Conservation (phyloP, 164 flowering plant species). For the Cinnamomum micranthum region DNA sequence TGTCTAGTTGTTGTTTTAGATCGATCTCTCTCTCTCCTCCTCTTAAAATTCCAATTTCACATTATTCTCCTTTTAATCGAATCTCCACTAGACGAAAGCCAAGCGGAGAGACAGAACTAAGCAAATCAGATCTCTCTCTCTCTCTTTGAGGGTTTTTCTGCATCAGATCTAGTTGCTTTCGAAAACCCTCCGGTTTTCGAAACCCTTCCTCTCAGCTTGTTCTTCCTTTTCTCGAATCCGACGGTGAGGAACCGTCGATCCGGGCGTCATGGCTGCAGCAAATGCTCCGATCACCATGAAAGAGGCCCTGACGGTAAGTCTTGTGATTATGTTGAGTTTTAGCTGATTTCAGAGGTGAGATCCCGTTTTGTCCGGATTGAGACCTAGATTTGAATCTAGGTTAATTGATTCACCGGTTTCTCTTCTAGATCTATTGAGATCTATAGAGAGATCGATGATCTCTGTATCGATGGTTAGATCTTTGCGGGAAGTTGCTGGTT, state of each 20-base stretch:
- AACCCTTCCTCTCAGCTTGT: background rate
- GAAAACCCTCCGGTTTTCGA: background rate
- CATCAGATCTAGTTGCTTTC: background rate
- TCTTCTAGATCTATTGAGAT: background rate
- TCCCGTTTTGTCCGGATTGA: background rate
- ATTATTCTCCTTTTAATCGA: background rate
- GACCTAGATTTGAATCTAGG: background rate
- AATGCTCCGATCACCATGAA: constrained; percentile 96
- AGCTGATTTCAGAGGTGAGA: background rate
- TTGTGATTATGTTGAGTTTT: background rate
- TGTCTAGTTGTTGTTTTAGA: no score
- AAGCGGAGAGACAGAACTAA: background rate
- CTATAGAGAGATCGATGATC: background rate
- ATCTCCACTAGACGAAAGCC: background rate
- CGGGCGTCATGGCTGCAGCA: constrained; percentile 87
- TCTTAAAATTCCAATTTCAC: background rate
- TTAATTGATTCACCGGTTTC: background rate
- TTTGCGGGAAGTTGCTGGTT: background rate
- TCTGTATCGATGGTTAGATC: background rate
- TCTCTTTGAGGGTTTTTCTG: background rate
- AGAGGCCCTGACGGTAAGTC: constrained; percentile 76
- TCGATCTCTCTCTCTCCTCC: background rate
- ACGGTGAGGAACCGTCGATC: constrained; percentile 23
- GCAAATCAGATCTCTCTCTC: background rate
- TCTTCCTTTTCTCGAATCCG: background rate